phyloP scores from a whole-genome alignment of 2,329 filamentous ascomycete species.

The Aspergillus caelatus region DNA sequence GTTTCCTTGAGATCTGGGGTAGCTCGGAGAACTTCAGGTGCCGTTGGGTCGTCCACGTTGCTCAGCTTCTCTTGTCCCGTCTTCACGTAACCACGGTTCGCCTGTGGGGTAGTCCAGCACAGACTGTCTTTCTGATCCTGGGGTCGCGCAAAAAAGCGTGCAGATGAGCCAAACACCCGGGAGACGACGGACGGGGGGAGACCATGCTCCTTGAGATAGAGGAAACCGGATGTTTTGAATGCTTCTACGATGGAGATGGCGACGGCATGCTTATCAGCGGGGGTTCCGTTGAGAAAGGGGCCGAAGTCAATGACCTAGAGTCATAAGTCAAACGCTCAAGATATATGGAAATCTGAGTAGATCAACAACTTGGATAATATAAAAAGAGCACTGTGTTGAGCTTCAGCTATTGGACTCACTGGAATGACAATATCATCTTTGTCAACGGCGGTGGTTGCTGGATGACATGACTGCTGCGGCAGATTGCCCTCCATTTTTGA shows the following conservation, averaged over 20 bases:
- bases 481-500: slow-evolving; percentile 19
- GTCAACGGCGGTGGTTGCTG: slow-evolving; percentile 39
- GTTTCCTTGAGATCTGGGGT: slow-evolving; percentile 59
- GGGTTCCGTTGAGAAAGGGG: slow-evolving; percentile 67
- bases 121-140: slow-evolving; percentile 65
- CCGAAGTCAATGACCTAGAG: slow-evolving; percentile 76
- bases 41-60: slow-evolving; percentile 55
- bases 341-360: neutral
- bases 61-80: slow-evolving; percentile 74
- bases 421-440: slow-evolving; percentile 50
- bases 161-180: slow-evolving; percentile 68
- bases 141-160: slow-evolving; percentile 70
- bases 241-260: slow-evolving; percentile 74
- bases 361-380: neutral
- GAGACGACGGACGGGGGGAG: slow-evolving; percentile 63
- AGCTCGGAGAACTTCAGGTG: slow-evolving; percentile 61
- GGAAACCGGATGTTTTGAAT: slow-evolving; percentile 84
- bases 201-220: slow-evolving; percentile 82
- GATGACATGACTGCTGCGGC: slow-evolving; percentile 23
- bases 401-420: slow-evolving; percentile 26
- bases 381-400: neutral
- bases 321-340: slow-evolving; percentile 1
- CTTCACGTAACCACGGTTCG: slow-evolving; percentile 74
- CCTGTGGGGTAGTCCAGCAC: slow-evolving; percentile 70
- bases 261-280: slow-evolving; percentile 62